Conservation (phyloP, 805 yeast genomes). For the Wickerhamiella hasegawae region DNA sequence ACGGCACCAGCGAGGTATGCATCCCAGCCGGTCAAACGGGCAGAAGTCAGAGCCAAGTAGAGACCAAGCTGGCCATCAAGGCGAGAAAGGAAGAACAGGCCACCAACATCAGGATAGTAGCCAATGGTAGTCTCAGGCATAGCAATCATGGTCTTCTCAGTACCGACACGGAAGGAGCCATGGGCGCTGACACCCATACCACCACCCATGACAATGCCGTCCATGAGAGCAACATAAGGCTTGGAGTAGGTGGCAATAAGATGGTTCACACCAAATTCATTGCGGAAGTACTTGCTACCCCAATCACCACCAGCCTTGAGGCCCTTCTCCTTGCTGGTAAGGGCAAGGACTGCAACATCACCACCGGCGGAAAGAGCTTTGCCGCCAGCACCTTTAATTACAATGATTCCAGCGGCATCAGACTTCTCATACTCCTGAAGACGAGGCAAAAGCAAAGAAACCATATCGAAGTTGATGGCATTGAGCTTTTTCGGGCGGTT, state of each 20-base stretch:
- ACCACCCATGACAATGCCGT: slow-evolving; percentile 96
- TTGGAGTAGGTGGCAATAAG: slow-evolving; percentile 66
- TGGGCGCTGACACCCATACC: slow-evolving; percentile 89
- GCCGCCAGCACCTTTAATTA: slow-evolving; percentile 45
- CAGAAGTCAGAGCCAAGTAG: slow-evolving; percentile 78
- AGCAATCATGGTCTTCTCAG: slow-evolving; percentile 79
- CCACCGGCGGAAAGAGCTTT: slow-evolving; percentile 93
- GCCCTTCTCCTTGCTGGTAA: slow-evolving; percentile 17
- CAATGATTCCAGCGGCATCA: slow-evolving; percentile 42
- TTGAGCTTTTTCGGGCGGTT: slow-evolving; percentile 75
- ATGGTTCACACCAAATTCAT: slow-evolving; percentile 71
- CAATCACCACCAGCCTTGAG: slow-evolving; percentile 30
- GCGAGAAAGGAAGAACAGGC: slow-evolving; percentile 74
- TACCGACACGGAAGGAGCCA: slow-evolving; percentile 84
- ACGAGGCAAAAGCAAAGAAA: slow-evolving; percentile 52
- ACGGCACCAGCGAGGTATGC: slow-evolving; percentile 74
- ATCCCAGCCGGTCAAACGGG: slow-evolving; percentile 59
- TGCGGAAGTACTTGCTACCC: slow-evolving; percentile 52
- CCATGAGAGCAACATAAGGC: slow-evolving; percentile 73
- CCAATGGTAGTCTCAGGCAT: slow-evolving; percentile 99
- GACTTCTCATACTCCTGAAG: slow-evolving; percentile 63
- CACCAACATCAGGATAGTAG: slow-evolving; percentile 90
- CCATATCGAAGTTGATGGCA: slow-evolving; percentile 68
- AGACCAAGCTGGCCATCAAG: slow-evolving; percentile 71
- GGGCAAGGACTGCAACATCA: slow-evolving; percentile 71